These are phyloP conservation scores for Fusarium guadeloupense DNA, from an alignment of 2,329 filamentous ascomycete species.

Conservation along the genomic window DNA sequence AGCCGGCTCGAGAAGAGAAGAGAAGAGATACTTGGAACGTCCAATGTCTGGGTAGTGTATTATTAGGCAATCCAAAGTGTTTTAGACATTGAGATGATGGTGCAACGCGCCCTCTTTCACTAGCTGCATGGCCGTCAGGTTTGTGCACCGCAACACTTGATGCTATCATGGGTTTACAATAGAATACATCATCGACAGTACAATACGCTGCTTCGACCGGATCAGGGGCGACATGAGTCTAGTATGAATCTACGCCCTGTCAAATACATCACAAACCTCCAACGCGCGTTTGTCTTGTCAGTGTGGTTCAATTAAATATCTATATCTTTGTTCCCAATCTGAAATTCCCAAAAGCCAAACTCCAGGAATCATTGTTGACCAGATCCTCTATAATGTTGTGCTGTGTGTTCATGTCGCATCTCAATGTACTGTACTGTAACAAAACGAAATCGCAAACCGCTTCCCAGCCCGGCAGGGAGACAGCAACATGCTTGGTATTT, in stretches of 20 bases:
- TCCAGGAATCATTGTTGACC: conserved; percentile 17
- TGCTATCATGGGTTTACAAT: neutral
- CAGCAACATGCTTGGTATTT: conserved; percentile 22
- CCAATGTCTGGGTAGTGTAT: conserved; percentile 5
- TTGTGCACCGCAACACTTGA: conserved; percentile 2
- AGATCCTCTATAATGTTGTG: conserved; percentile 21
- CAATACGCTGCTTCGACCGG: neutral
- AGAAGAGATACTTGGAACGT: neutral
- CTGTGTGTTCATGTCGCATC: conserved; percentile 29
- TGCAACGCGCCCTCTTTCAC: conserved; percentile 10
- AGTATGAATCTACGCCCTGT: too few species aligned
- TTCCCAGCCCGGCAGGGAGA: conserved; percentile 32
- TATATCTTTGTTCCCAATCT: conserved; percentile 28
- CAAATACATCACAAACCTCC: neutral
- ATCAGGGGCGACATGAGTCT: neutral
- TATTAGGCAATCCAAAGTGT: neutral
- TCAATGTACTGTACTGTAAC: conserved; percentile 22
- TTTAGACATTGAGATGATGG: conserved; percentile 11
- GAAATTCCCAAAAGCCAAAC: conserved; percentile 19
- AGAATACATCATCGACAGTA: neutral
- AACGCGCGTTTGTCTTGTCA: neutral
- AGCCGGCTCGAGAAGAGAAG: neutral
- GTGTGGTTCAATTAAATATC: conserved; percentile 30
- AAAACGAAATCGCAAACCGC: conserved; percentile 1
- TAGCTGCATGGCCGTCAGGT: neutral